phyloP scores from a whole-genome alignment of 2,329 filamentous ascomycete species.

The Ophiostoma sp. region DNA sequence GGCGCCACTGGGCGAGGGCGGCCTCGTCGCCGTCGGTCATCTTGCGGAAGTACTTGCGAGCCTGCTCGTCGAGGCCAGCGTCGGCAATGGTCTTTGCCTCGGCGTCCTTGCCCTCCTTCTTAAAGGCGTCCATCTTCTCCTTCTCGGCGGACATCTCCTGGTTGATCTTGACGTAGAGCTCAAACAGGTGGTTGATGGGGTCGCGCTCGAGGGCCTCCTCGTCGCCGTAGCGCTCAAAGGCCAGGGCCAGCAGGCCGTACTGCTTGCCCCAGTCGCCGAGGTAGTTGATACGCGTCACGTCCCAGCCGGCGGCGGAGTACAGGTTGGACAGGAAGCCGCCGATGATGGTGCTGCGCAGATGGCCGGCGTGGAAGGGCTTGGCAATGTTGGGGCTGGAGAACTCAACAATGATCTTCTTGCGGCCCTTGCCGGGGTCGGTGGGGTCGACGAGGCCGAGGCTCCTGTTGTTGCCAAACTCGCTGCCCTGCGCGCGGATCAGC shows the following conservation, averaged over 20 bases:
- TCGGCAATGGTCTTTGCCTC: slow-evolving; percentile 47
- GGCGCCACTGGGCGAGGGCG: slow-evolving; percentile 58
- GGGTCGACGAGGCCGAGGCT: slow-evolving; percentile 57
- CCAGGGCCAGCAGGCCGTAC: slow-evolving; percentile 66
- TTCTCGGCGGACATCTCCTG: slow-evolving; percentile 61
- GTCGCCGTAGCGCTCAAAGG: slow-evolving; percentile 68
- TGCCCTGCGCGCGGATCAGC: slow-evolving; percentile 58
- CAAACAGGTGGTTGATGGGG: slow-evolving; percentile 75
- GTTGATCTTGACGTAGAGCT: slow-evolving; percentile 77
- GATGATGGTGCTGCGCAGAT: slow-evolving; percentile 73
- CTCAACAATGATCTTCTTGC: slow-evolving; percentile 68
- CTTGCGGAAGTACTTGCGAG: slow-evolving; percentile 64
- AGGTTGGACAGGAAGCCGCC: slow-evolving; percentile 71
- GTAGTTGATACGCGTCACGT: slow-evolving; percentile 70
- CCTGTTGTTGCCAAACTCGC: slow-evolving; percentile 60
- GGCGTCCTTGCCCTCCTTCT: slow-evolving; percentile 50
- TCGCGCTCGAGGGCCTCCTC: slow-evolving; percentile 66
- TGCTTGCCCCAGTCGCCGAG: slow-evolving; percentile 79
- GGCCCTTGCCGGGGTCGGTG: slow-evolving; percentile 53
- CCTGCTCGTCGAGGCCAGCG: slow-evolving; percentile 65
- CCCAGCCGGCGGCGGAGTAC: slow-evolving; percentile 66
- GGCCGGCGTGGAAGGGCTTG: slow-evolving; percentile 76
- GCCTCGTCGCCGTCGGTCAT: slow-evolving; percentile 63
- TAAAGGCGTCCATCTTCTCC: slow-evolving; percentile 55
- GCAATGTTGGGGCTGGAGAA: slow-evolving; percentile 85